Conservation (phyloP, 345 rosid genomes). For the Lumnitzera racemosa region DNA sequence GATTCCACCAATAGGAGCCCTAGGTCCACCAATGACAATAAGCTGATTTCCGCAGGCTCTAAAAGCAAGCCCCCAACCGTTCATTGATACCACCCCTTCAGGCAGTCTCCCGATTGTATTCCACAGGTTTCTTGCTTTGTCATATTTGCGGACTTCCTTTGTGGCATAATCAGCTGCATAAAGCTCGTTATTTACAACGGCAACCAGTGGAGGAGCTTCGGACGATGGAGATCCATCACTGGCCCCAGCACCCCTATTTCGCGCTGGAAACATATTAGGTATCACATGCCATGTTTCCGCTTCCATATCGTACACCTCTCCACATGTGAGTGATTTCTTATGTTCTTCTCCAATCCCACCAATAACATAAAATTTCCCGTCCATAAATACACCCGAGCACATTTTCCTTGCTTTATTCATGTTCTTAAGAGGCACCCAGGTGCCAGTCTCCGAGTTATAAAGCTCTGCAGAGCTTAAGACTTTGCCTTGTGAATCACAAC, state of each 20-base stretch:
- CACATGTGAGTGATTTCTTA: constrained; percentile 32
- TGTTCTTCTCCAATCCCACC: constrained; percentile 59
- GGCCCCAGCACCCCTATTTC: constrained; percentile 14
- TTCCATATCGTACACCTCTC: constrained; percentile 60
- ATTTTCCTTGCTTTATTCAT: constrained; percentile 64
- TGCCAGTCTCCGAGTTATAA: constrained; percentile 50
- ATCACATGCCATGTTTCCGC: constrained; percentile 52
- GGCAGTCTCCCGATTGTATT: constrained; percentile 47
- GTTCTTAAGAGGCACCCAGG: constrained; percentile 49
- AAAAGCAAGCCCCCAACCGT: constrained; percentile 91
- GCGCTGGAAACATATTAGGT: constrained; percentile 50
- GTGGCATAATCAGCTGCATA: constrained; percentile 63
- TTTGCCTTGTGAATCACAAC: constrained; percentile 52
- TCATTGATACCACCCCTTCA: constrained; percentile 39
- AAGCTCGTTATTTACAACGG: constrained; percentile 62
- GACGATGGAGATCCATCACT: constrained; percentile 21
- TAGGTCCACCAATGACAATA: constrained; percentile 58
- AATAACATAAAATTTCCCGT: constrained; percentile 66
- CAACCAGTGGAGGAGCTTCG: constrained; percentile 76
- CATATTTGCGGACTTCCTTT: constrained; percentile 47
- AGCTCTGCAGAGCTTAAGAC: constrained; percentile 52
- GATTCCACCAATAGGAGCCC: constrained; percentile 32
- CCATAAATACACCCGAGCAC: constrained; percentile 81
- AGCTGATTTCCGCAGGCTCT: constrained; percentile 63
- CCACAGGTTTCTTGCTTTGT: constrained; percentile 49